phyloP scores from a whole-genome alignment of 176 grass and related monocot species.

The Phoenix roebelenii region DNA sequence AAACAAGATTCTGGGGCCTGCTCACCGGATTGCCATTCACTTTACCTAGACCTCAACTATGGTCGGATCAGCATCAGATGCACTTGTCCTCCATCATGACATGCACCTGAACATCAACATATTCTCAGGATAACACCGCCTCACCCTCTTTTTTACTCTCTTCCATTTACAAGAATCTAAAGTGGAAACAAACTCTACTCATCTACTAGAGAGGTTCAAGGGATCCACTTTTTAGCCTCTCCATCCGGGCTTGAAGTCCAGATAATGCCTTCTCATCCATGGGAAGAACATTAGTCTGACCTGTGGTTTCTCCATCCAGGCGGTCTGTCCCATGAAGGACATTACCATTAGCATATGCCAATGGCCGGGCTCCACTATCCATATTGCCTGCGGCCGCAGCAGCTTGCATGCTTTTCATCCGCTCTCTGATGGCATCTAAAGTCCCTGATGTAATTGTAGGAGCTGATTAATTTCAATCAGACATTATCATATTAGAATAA shows the following conservation, averaged over 20 bases:
- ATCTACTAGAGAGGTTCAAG: conserved; percentile 73
- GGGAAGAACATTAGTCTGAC: conserved; percentile 57
- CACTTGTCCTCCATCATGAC: too few relatives aligned
- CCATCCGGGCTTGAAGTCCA: conserved; percentile 90
- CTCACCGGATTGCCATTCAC: too few relatives aligned
- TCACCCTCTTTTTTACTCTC: too few relatives aligned
- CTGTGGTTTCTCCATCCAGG: conserved; percentile 39
- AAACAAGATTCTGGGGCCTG: too few relatives aligned
- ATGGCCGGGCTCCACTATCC: conserved; percentile 35
- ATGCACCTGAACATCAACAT: too few relatives aligned
- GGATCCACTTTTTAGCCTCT: conserved; percentile 83
- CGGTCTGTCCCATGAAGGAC: conserved; percentile 27
- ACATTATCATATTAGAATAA: too few relatives aligned
- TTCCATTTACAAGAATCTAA: conserved; percentile 77
- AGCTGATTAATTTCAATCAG: neutral
- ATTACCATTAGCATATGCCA: conserved; percentile 44
- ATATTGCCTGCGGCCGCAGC: conserved; percentile 63
- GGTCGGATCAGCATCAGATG: too few relatives aligned
- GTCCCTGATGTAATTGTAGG: conserved; percentile 31
- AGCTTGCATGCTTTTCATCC: conserved; percentile 99
- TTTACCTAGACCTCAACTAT: too few relatives aligned
- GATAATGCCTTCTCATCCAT: conserved; percentile 95
- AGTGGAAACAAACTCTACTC: conserved; percentile 24
- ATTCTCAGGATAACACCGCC: too few relatives aligned
- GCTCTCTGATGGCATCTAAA: conserved; percentile 81